A percentile compares a stretch with the other conserved stretches of the same genome.
These are phyloP conservation scores for Begonia fuchsioides DNA, from an alignment of 306 rosid genomes.

Conservation along the genomic window DNA sequence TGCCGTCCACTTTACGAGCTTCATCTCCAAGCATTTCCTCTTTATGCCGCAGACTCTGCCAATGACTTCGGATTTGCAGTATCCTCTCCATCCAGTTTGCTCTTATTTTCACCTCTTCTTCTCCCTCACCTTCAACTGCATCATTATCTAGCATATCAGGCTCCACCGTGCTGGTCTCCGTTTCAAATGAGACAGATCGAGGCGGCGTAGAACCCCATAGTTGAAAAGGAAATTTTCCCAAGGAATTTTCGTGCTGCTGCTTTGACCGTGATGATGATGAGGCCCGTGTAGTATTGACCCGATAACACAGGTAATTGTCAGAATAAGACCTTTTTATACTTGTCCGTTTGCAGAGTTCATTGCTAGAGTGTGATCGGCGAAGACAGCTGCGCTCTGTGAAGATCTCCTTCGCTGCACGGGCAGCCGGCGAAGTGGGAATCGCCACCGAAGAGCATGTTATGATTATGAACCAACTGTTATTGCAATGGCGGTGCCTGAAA, in stretches of 20 bases:
- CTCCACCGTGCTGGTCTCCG: slow-evolving; percentile 21
- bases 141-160: slow-evolving; percentile 15
- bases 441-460: slow-evolving; percentile 42
- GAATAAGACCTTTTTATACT: slow-evolving; percentile 38
- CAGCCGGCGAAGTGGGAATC: slow-evolving; percentile 39
- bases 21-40: slow-evolving; percentile 26
- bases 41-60: slow-evolving; percentile 36
- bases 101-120: slow-evolving; percentile 36
- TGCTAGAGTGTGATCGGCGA: slow-evolving; percentile 38
- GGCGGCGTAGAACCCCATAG: slow-evolving; percentile 37
- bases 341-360: slow-evolving; percentile 23
- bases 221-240: slow-evolving; percentile 45
- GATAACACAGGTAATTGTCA: slow-evolving; percentile 45
- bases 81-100: slow-evolving; percentile 85
- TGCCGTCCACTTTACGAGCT: slow-evolving; percentile 7
- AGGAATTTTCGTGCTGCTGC: slow-evolving; percentile 27
- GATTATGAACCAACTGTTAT: neutral
- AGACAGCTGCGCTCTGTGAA: slow-evolving; percentile 27
- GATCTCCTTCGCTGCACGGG: slow-evolving; percentile 20
- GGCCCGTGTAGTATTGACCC: slow-evolving; percentile 26
- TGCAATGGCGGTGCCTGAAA: neutral
- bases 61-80: slow-evolving; percentile 60
- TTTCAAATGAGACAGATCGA: slow-evolving; percentile 43
- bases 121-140: slow-evolving; percentile 7
- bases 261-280: slow-evolving; percentile 28